Evolutionary conservation across 345 rosid genomes (phyloP).

Genomic region (Sonneratia alba): DNA sequence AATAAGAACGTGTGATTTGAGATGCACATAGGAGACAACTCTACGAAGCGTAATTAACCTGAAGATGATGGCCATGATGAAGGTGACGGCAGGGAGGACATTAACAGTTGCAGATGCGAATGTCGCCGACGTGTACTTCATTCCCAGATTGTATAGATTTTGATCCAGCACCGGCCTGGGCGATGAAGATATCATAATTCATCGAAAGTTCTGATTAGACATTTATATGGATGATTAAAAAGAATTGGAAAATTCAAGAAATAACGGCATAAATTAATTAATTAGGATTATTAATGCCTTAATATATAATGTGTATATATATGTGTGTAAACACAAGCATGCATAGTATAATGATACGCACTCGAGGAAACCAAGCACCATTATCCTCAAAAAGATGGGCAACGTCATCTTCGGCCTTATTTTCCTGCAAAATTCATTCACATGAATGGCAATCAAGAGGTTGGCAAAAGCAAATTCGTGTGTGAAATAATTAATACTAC

Average conservation of each 20-base stretch:
- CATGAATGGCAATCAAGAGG: no score
- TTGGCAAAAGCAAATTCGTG: no score
- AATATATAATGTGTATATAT: no score
- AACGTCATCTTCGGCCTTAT: constrained; percentile 84
- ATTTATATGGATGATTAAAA: neutral
- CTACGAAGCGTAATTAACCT: constrained; percentile 23
- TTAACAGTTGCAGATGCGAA: constrained; percentile 61
- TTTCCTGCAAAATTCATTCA: constrained; percentile 40
- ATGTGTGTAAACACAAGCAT: no score
- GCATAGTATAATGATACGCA: constrained; percentile 13
- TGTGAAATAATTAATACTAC: no score
- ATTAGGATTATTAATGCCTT: no score
- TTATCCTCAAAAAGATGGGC: constrained; percentile 60
- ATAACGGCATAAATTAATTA: no score
- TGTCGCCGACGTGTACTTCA: constrained; percentile 85
- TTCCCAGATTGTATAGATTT: constrained; percentile 68
- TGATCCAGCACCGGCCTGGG: constrained; percentile 87
- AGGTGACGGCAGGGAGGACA: constrained; percentile 82
- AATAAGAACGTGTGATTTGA: no score
- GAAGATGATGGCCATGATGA: constrained; percentile 78
- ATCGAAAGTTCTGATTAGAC: no score
- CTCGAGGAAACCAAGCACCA: constrained; percentile 79
- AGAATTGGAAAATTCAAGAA: no score
- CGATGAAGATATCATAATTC: neutral
- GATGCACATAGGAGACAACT: no score